Evolutionary conservation across 257 asterid species (phyloP).

Genomic region (Solanum pimpinellifolium): DNA sequence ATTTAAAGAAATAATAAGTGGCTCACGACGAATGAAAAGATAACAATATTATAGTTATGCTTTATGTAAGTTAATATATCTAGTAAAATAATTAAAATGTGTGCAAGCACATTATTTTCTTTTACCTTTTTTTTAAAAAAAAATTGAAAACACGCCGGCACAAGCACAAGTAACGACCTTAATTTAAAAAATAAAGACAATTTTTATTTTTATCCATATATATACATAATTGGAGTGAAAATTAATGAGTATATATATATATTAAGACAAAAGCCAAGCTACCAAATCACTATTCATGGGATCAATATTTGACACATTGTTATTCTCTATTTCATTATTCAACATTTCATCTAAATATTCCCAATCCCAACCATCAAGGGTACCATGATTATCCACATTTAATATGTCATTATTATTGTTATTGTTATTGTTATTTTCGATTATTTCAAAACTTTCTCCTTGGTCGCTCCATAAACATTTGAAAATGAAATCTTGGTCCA

Average conservation of each 20-base stretch:
- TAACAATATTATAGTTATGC: too few relatives aligned
- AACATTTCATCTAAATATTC: background rate
- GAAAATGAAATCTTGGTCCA: background rate
- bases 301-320: background rate
- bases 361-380: slow-evolving; percentile 11
- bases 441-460: background rate
- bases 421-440: background rate
- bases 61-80: too few relatives aligned
- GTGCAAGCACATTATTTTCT: too few relatives aligned
- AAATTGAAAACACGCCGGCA: background rate
- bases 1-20: too few relatives aligned
- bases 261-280: slow-evolving; percentile 52
- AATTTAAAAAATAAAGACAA: too few relatives aligned
- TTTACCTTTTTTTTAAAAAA: too few relatives aligned
- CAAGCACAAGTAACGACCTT: background rate
- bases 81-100: too few relatives aligned
- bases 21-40: too few relatives aligned
- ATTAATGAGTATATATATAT: too few relatives aligned
- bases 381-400: background rate
- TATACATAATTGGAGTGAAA: background rate
- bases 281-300: slow-evolving; percentile 13
- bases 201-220: too few relatives aligned
- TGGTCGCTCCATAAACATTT: background rate
- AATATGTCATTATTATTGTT: background rate
- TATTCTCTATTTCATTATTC: background rate